Percentiles rank a stretch among this genome's conserved stretches.
Conservation (phyloP, 805 yeast species). For the Cyberlindnera veronae region DNA sequence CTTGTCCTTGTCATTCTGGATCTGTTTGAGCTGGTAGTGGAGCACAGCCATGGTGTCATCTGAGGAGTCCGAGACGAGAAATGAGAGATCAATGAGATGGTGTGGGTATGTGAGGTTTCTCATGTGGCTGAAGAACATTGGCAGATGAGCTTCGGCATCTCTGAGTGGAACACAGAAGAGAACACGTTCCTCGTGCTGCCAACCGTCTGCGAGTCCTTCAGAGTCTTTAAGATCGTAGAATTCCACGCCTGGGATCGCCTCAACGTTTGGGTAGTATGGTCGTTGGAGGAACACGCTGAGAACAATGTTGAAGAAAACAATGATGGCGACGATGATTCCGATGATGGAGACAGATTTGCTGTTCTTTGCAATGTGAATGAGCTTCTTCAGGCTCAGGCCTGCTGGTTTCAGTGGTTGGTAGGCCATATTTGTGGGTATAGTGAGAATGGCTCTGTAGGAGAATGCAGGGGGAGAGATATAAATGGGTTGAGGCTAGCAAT, state of each 20-base stretch:
- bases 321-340: constrained; percentile 14
- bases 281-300: constrained; percentile 9
- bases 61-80: constrained; percentile 84
- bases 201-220: constrained; percentile 71
- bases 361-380: constrained; percentile 1
- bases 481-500: no score
- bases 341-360: constrained; percentile 9
- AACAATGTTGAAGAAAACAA: constrained; percentile 17
- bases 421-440: constrained; percentile 1
- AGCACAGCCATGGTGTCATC: constrained; percentile 82
- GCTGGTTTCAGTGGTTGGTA: not conserved
- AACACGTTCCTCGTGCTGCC: constrained; percentile 78
- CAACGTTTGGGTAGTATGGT: constrained; percentile 35
- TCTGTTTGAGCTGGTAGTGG: constrained; percentile 49
- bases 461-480: constrained; percentile 6
- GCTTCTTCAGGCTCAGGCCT: constrained; percentile 1
- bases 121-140: constrained; percentile 86
- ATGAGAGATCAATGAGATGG: constrained; percentile 76
- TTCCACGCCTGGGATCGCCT: constrained; percentile 42
- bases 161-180: constrained; percentile 87
- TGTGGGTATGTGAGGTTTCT: constrained; percentile 83
- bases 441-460: constrained; percentile 1
- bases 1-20: constrained; percentile 65
- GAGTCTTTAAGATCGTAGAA: constrained; percentile 72
- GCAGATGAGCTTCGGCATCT: constrained; percentile 87